A percentile compares a stretch with the other conserved stretches of the same genome.
These are phyloP conservation scores for Aspergillus carbonarius DNA, from an alignment of 2,329 filamentous ascomycete species.

Conservation along the genomic window DNA sequence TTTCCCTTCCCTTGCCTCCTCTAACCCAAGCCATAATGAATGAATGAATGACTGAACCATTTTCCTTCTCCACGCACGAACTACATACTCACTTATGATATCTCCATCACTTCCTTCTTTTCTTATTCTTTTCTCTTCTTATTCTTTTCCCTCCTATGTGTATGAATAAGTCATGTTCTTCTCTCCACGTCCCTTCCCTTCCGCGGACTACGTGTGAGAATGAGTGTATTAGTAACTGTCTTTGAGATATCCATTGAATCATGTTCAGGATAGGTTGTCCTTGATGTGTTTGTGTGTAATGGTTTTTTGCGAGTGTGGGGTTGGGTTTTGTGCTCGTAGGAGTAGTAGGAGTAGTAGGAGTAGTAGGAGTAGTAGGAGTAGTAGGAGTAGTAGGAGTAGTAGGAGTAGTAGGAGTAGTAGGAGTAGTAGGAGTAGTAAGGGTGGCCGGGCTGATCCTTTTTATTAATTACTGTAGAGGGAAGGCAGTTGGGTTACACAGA, in stretches of 20 bases:
- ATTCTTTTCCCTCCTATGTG: not conserved
- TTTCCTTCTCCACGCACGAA: not conserved
- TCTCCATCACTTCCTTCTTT: constrained; percentile 8
- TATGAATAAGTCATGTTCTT: not conserved
- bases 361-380: not conserved
- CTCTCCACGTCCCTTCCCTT: not conserved
- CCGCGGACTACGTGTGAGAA: not conserved
- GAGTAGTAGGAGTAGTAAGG: no score
- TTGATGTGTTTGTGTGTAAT: not conserved
- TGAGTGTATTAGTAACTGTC: not conserved
- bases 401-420: not conserved
- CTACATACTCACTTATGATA: not conserved
- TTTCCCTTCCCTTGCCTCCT: not conserved
- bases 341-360: not conserved
- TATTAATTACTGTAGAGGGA: no score
- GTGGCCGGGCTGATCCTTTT: no score
- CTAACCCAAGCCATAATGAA: not conserved
- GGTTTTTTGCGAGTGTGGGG: not conserved
- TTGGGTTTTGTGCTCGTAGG: no score
- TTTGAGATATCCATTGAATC: not conserved
- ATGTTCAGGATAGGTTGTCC: not conserved
- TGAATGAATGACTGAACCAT: not conserved
- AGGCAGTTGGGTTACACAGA: no score
- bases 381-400: not conserved
- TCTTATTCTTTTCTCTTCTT: not conserved